Conservation (phyloP, 2,329 filamentous ascomycete genomes). For the Rutstroemia sydowiana region DNA sequence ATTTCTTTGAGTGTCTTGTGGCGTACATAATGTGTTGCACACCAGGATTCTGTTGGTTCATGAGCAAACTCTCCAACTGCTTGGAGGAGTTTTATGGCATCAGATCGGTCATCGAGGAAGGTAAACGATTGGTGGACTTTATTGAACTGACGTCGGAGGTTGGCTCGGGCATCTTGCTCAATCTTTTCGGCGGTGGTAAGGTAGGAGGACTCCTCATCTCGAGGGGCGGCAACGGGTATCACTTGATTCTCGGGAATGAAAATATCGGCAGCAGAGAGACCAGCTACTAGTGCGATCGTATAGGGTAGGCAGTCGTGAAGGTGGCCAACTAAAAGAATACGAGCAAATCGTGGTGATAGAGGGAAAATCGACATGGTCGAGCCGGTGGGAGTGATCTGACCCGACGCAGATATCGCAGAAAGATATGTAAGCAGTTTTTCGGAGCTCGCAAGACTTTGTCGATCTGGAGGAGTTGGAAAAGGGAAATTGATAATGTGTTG, state of each 20-base stretch:
- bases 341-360: constrained; percentile 80
- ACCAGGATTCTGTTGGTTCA: constrained; percentile 66
- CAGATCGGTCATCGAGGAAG: constrained; percentile 72
- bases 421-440: constrained; percentile 83
- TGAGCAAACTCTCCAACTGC: constrained; percentile 83
- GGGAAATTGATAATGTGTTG: constrained; percentile 90
- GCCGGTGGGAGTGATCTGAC: constrained; percentile 75
- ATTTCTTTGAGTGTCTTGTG: constrained; percentile 84
- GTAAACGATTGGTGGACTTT: constrained; percentile 72
- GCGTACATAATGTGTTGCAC: constrained; percentile 74
- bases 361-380: constrained; percentile 82
- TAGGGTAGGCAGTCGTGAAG: constrained; percentile 76
- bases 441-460: constrained; percentile 67
- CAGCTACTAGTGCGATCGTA: constrained; percentile 81
- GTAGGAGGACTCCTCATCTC: constrained; percentile 44
- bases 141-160: constrained; percentile 54
- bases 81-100: constrained; percentile 85
- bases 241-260: constrained; percentile 78
- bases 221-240: constrained; percentile 47
- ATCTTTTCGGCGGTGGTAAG: constrained; percentile 61
- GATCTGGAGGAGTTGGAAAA: constrained; percentile 84
- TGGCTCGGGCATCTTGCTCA: constrained; percentile 62
- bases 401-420: constrained; percentile 64
- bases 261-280: constrained; percentile 78
- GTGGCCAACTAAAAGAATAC: constrained; percentile 85